These are phyloP conservation scores for Postia placenta DNA, from an alignment of 768 basidiomycete species.

Conservation along the genomic window DNA sequence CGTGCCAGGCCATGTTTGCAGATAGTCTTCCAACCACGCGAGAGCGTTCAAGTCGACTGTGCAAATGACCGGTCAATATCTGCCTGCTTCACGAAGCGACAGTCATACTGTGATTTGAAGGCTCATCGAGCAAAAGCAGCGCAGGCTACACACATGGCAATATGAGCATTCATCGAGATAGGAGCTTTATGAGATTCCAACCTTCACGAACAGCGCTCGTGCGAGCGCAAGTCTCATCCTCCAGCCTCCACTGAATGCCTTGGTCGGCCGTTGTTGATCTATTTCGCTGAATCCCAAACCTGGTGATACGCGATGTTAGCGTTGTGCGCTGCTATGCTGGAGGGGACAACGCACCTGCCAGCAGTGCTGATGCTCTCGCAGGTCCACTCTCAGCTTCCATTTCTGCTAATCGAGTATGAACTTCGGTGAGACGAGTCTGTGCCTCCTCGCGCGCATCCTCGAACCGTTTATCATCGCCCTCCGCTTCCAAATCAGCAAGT, in stretches of 20 bases:
- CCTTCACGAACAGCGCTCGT: slow-evolving; percentile 94
- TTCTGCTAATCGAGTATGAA: slow-evolving; percentile 86
- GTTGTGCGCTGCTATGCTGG: no score
- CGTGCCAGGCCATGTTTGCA: slow-evolving; percentile 92
- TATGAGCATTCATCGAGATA: not conserved
- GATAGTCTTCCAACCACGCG: slow-evolving; percentile 96
- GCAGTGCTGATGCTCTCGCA: slow-evolving; percentile 81
- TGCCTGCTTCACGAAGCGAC: not conserved
- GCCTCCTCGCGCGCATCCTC: slow-evolving; percentile 86
- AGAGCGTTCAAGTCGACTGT: slow-evolving; percentile 89
- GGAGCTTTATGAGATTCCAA: slow-evolving; percentile 17
- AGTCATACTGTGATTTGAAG: slow-evolving; percentile 88
- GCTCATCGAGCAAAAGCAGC: slow-evolving; percentile 82
- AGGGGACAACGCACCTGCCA: slow-evolving; percentile 74
- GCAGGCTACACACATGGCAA: slow-evolving; percentile 45
- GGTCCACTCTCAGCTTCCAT: slow-evolving; percentile 99
- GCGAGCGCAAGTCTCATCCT: slow-evolving; percentile 96
- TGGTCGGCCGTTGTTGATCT: slow-evolving; percentile 81
- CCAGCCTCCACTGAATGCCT: slow-evolving; percentile 95
- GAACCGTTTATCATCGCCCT: slow-evolving; percentile 73
- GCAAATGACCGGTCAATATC: slow-evolving; percentile 2
- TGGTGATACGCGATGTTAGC: no score
- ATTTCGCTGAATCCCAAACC: slow-evolving; percentile 88
- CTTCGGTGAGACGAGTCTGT: slow-evolving; percentile 74
- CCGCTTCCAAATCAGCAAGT: slow-evolving; percentile 64